Percentiles rank a stretch among this genome's conserved stretches.
phyloP scores from a whole-genome alignment of 257 asterid species.

The Ocimum tenuiflorum region DNA sequence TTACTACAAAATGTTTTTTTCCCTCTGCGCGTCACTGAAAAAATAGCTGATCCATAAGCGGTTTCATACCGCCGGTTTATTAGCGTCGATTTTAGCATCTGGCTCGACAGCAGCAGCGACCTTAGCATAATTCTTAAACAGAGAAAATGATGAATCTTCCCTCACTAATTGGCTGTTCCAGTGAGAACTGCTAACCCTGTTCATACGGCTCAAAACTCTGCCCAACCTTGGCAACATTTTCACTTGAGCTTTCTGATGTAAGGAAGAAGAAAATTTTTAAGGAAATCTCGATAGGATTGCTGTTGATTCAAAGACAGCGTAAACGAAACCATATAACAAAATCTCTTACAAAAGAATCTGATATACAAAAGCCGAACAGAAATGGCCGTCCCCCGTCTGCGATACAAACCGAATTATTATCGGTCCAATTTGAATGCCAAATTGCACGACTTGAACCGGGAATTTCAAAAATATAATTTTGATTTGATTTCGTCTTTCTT shows the following conservation, averaged over 20 bases:
- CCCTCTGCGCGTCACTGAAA: neutral
- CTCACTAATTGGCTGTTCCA: slow-evolving; percentile 23
- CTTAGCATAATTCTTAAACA: slow-evolving; percentile 36
- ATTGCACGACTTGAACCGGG: too few relatives aligned
- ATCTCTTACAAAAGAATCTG: too few relatives aligned
- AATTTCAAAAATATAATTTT: too few relatives aligned
- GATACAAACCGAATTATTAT: too few relatives aligned
- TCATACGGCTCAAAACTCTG: slow-evolving; percentile 37
- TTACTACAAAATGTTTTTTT: neutral
- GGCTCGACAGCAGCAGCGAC: slow-evolving; percentile 40
- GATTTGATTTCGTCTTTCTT: too few relatives aligned
- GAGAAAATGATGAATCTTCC: slow-evolving; percentile 23
- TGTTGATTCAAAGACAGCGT: too few relatives aligned
- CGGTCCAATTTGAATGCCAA: too few relatives aligned
- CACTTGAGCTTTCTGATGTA: neutral
- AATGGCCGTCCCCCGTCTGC: too few relatives aligned
- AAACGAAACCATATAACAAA: too few relatives aligned
- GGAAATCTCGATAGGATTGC: too few relatives aligned
- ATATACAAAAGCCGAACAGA: too few relatives aligned
- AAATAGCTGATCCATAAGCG: neutral
- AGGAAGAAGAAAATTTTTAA: neutral
- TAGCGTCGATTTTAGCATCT: slow-evolving; percentile 7
- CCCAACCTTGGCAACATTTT: slow-evolving; percentile 63
- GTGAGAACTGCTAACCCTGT: slow-evolving; percentile 27
- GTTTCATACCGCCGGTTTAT: slow-evolving; percentile 36